Base-by-base conservation (phyloP, 371 early-diverging fungal genomes). In the Funneliformis caledonium region DNA sequence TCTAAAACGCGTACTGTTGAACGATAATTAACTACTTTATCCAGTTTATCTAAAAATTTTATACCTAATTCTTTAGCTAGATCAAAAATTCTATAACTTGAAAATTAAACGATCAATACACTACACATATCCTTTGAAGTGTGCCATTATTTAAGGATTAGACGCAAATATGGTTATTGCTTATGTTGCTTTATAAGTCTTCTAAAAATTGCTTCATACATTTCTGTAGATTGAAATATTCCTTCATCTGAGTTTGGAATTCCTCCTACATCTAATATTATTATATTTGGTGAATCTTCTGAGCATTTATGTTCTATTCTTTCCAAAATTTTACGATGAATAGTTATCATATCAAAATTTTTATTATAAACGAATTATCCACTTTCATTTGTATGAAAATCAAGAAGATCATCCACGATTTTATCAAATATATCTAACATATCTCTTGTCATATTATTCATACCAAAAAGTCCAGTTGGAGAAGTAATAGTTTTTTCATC, bases 31-130 rank as follows among this genome's bases (percentile, higher is more conserved):
- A 47, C 47, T 37, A 76, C 62, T 37, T 37, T 33, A 16, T 76
- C 45, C 7, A 76, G 43, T 73, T 73, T 73, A 6, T 56, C 56
- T 6, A 73, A 59, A 31, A 42, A 50, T 59, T 73, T 59, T 6
- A 76, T 22, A 43, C 22, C 76, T 14, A 62, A 22, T 26, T 16
- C 4, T 61, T n/a, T 16, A 45, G 76, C 76, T 6, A 76, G 14
- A 12, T 76, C 26, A 62, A 76, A 76, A 76, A 76, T 60, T 37
- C 76, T 45, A 45, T 76, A 76, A 43, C 76, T 47, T 26, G 26
- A 62, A 76, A 42, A 76, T 19, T 45, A 33, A 7, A 42, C n/a
- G 60, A 75, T 75, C 37, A 75, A 61, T 62, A 43, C 6, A n/a
- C 45, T 42, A 61, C 76, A 76, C 76, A 76, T 76, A 9, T 76